Evolutionary conservation across 805 yeast species (phyloP), one percentile per base, ranked within the genome.

Genomic region (Tetrapisispora taiwanensis): DNA sequence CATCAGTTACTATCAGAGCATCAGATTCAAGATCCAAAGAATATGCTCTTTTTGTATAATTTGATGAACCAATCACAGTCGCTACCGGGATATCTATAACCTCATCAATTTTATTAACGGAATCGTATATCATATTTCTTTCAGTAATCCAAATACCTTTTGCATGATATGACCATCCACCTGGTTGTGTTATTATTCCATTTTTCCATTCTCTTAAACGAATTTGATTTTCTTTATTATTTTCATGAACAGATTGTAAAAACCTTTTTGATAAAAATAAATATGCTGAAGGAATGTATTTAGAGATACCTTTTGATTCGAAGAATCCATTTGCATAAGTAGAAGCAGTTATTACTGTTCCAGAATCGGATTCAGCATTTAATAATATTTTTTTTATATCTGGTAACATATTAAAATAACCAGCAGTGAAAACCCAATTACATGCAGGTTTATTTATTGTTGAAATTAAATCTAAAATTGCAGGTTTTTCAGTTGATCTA

Each of bases 101-200:
- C 10, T 19, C 17, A 5, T 37, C 32, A 8, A 31, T 36, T 17
- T 59, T 56, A 0, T 53, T 49, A 12, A 3, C 32, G 7, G 8
- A 31, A 27, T 37, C 24, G 17, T 12, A 6, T 4, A 7, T 6
- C 6, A 32, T 42, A 9, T 7, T 7, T 2, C 65, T 70, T 0
- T 87, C 83, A 8, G 76, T 70, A 0, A 85, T 65, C 97, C 97
- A 92, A 4, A 90, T 67, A 1, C 98, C 98, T 59, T 92, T 92
- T 13, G 98, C 97, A 59, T 92, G 98, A 62, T 92, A 92, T 0
- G 97, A 85, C 97, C 98, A 90, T 1, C 98, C 98, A 26, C 70
- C 74, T 0, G 79, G 74, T 7, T 83, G 75, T 57, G 87, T 86
- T 3, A 87, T 95, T 3, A 78, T 68, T 1, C 98, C 98, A 40